Evolutionary conservation across 2,329 filamentous ascomycete genomes (phyloP), one percentile per base, ranked within the genome.

Genomic region (Talaromyces atroroseus): DNA sequence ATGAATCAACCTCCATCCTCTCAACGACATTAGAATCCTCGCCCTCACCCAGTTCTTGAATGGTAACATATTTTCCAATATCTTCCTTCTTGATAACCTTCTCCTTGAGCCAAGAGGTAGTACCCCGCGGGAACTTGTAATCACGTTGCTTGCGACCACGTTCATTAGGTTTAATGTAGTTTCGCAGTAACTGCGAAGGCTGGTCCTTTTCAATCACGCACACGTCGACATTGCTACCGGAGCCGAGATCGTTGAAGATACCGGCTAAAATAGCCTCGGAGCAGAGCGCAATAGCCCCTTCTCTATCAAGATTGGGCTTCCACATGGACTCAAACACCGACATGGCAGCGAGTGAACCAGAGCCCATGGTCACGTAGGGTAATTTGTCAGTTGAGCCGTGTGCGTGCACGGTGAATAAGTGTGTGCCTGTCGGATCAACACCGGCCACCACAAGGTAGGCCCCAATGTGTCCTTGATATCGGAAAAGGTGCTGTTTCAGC

Each of bases 401-500:
- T 59, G 94, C 94, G 77, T 99, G 94, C 45, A 99, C 94, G 62
- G 95, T 99, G 81, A 95, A 99, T 60, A 99, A 87, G 68, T 96
- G 91, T 47, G 88, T 85, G 67, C 94, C 94, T 0, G 94, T 99
- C 34, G 95, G 92, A 73, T 99, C 94, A 69, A 95, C 92, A 63
- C 94, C 94, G 38, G 94, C 94, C 58, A 99, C 90, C 64, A 99
- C 94, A 58, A 99, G 87, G 76, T 99, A 99, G 62, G 94, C 94
- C 65, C 95, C 94, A 65, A 99, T 96, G 79, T 99, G 84, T 65
- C 94, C 94, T 75, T 99, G 94, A 81, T 99, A 90, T 67, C 89
- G 87, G 88, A 99, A 99, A 61, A 99, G 89, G 75, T 99, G 94
- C 79, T 99, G 94, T 82, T 99, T 99, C 63, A 99, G 87, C 81